Base-by-base conservation (phyloP, 495 filamentous ascomycete genomes). In the Evansstolkia leycettana region DNA sequence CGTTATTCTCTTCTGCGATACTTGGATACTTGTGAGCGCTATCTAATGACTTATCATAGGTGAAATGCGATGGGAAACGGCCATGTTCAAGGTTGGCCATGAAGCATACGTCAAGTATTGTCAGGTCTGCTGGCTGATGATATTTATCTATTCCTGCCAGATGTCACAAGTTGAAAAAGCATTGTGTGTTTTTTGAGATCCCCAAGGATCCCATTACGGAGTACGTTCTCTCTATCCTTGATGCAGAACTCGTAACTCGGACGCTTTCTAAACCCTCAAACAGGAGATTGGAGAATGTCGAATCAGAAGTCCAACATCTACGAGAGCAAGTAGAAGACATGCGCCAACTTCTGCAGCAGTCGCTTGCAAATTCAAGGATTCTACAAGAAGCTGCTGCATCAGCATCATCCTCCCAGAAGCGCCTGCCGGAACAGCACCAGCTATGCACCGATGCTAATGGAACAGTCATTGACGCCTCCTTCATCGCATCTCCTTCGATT, bases 51-150 rank as follows among this genome's bases (percentile, higher is more conserved):
- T 12, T 15, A 0, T 32, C 24, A 7, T 27, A 63, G 58, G 52
- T 63, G 11, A 51, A 46, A 52, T 63, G 59, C 35, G 59, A 63
- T 39, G 57, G 51, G n/a, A 51, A 56, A 31, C 41, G 50, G 16
- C 59, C 59, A 10, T 63, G 59, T 41, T 50, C 55, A 26, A 55
- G 58, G 58, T 52, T 38, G 36, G 34, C 14, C 28, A 26, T 7
- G 24, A 26, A 7, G n/a, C 24, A n/a, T n/a, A n/a, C n/a, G n/a
- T n/a, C n/a, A n/a, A n/a, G n/a, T n/a, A n/a, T n/a, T n/a, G n/a
- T n/a, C n/a, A n/a, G n/a, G n/a, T n/a, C n/a, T n/a, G n/a, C n/a
- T n/a, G n/a, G n/a, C n/a, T n/a, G n/a, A n/a, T n/a, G 7, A n/a
- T 26, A 33, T 15, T 39, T 7, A 38, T 14, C 9, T 12, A 30